Percentiles rank a stretch among this genome's conserved stretches.
phyloP scores from a whole-genome alignment of 23 red algal genomes.

The Pyropia haitanensis region DNA sequence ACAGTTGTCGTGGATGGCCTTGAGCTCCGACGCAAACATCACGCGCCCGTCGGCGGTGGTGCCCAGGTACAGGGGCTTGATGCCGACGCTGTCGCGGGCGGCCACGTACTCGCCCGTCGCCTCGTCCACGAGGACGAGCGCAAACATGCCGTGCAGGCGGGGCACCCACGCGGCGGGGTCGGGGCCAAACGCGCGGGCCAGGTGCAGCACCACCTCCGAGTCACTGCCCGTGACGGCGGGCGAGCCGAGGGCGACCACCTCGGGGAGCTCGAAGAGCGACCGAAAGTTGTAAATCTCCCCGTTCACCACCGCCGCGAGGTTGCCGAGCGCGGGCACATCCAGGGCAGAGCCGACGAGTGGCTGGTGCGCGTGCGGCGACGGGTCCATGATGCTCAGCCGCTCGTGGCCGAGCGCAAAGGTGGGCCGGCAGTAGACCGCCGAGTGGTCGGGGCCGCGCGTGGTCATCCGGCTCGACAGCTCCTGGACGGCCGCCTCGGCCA shows the following conservation, averaged over 20 bases:
- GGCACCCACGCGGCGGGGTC: background rate
- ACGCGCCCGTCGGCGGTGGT: constrained; percentile 20
- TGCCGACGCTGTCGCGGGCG: constrained; percentile 30
- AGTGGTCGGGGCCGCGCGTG: constrained; percentile 2
- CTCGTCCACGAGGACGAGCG: constrained; percentile 19
- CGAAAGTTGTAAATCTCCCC: constrained; percentile 59
- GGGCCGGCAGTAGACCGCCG: background rate
- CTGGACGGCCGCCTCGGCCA: background rate
- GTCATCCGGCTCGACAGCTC: constrained; percentile 2
- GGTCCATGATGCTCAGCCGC: constrained; percentile 42
- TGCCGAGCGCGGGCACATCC: background rate
- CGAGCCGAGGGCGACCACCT: background rate
- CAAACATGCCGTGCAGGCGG: constrained; percentile 29
- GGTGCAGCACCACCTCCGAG: background rate
- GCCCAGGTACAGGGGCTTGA: constrained; percentile 29
- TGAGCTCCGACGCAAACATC: constrained; percentile 18
- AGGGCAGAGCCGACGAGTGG: constrained; percentile 12
- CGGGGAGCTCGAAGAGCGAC: background rate
- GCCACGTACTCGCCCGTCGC: constrained; percentile 18
- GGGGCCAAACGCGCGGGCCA: background rate
- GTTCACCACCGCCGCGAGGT: constrained; percentile 16
- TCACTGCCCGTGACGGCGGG: background rate
- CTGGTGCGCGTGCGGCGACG: constrained; percentile 22
- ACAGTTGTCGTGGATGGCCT: background rate
- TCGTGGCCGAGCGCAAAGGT: constrained; percentile 1